A percentile compares a stretch with the other conserved stretches of the same genome.
Evolutionary conservation across 2,329 filamentous ascomycete species (phyloP).

Genomic region (Hymenoscyphus infarciens): DNA sequence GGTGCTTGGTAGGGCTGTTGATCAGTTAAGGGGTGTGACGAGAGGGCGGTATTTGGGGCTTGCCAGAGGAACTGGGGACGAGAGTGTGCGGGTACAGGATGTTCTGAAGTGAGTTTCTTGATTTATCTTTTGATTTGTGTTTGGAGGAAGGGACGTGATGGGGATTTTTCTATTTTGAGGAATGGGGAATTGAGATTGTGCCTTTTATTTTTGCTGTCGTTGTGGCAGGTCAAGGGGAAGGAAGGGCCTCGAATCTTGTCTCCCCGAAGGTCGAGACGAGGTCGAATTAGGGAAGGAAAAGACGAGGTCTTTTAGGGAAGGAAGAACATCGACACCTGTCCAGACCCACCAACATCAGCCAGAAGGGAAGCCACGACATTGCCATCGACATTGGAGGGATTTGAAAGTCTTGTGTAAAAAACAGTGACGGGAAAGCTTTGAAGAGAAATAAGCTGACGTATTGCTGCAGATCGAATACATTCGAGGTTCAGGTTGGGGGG

Average conservation of each 20-base stretch:
- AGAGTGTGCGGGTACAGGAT: conserved; percentile 12
- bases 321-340: too few species aligned
- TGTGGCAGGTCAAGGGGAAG: too few species aligned
- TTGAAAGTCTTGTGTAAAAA: too few species aligned
- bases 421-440: not conserved
- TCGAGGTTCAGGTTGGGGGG: conserved; percentile 16
- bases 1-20: conserved; percentile 9
- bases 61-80: conserved; percentile 8
- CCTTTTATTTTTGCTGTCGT: too few species aligned
- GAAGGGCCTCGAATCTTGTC: too few species aligned
- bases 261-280: too few species aligned
- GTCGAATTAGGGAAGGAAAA: too few species aligned
- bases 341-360: too few species aligned
- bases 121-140: not conserved
- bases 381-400: too few species aligned
- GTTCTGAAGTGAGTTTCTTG: conserved; percentile 10
- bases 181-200: not conserved
- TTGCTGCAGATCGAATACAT: conserved; percentile 10
- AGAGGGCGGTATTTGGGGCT: conserved; percentile 10
- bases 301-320: too few species aligned
- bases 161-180: not conserved
- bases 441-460: not conserved
- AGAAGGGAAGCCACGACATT: too few species aligned
- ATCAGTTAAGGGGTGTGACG: conserved; percentile 4
- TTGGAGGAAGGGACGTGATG: not conserved